phyloP scores from a whole-genome alignment of 2,329 filamentous ascomycete species.

The Botrytis tulipae region DNA sequence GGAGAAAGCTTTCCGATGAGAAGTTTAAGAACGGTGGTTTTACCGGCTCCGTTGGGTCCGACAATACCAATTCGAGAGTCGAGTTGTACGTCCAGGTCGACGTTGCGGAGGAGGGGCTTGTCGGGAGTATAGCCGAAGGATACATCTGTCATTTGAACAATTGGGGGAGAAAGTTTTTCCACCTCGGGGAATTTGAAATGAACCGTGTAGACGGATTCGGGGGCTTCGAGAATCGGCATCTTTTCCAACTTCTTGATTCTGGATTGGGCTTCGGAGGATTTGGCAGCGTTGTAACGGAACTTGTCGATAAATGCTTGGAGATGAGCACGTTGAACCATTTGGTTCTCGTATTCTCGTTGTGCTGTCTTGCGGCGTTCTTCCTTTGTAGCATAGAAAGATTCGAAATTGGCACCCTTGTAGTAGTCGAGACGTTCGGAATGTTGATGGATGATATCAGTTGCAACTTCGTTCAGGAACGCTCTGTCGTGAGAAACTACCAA shows the following conservation, averaged over 20 bases:
- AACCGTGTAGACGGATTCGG: slow-evolving; percentile 91
- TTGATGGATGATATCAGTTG: slow-evolving; percentile 98
- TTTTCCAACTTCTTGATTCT: slow-evolving; percentile 98
- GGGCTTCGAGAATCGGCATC: slow-evolving; percentile 88
- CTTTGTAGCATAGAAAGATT: slow-evolving; percentile 94
- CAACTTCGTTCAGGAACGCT: slow-evolving; percentile 97
- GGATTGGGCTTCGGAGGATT: slow-evolving; percentile 96
- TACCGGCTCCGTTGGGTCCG: slow-evolving; percentile 98
- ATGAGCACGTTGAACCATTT: slow-evolving; percentile 91
- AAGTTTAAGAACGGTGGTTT: slow-evolving; percentile 98
- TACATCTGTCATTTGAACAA: slow-evolving; percentile 94
- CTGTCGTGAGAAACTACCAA: slow-evolving; percentile 98
- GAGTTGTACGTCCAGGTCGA: slow-evolving; percentile 94
- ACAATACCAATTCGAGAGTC: slow-evolving; percentile 98
- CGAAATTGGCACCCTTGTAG: slow-evolving; percentile 97
- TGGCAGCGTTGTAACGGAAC: slow-evolving; percentile 98
- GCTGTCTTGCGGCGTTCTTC: slow-evolving; percentile 96
- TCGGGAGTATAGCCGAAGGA: slow-evolving; percentile 84
- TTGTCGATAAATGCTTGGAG: slow-evolving; percentile 99
- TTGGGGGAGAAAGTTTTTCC: slow-evolving; percentile 94
- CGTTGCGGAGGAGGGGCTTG: slow-evolving; percentile 75
- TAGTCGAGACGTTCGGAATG: slow-evolving; percentile 97
- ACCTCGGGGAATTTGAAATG: slow-evolving; percentile 98
- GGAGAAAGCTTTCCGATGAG: slow-evolving; percentile 82
- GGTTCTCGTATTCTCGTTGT: slow-evolving; percentile 96